Base-by-base conservation (phyloP, 805 yeast genomes). In the Scheffersomyces amazonensis region DNA sequence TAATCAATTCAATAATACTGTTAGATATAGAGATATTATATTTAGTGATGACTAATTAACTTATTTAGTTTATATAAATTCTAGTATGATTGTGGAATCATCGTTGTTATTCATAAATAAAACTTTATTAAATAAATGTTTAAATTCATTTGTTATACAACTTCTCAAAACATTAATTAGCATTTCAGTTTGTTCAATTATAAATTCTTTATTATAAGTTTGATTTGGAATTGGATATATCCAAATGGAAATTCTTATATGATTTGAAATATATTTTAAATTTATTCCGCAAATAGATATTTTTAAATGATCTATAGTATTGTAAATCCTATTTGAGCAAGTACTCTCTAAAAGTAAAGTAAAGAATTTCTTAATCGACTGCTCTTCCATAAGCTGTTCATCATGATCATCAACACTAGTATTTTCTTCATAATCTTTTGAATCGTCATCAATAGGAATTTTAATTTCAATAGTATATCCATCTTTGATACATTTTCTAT, bases 381-480 rank as follows among this genome's bases (percentile, higher is more conserved):
- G n/a, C n/a, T n/a, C n/a, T n/a, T n/a, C n/a, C n/a, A n/a, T n/a
- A n/a, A n/a, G n/a, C n/a, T n/a, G n/a, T n/a, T n/a, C n/a, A n/a
- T n/a, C n/a, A 10, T 5, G 12, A 9, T 8, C 13, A 7, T 24
- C 27, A 7, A 7, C 13, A 5, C 5, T 11, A 8, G 5, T 5
- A 24, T 24, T 10, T 6, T 20, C 6, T 10, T 24, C 30, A 27
- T 27, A 4, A 13, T 27, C 30, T 13, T 27, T 12, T 3, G n/a
- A 5, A 27, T 27, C 17, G 15, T 27, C 17, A 27, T 27, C 17
- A 27, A 7, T 11, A 9, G 18, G 41, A 3, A 52, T 40, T 35
- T 47, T 46, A 13, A 53, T 42, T 19, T 50, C 53, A 11, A 55
- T 30, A 5, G 46, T 48, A 15, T 46, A 47, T 22, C 58, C 44